phyloP scores from a whole-genome alignment of 192 early-diverging fungal genomes.

The Coemansia sp. region DNA sequence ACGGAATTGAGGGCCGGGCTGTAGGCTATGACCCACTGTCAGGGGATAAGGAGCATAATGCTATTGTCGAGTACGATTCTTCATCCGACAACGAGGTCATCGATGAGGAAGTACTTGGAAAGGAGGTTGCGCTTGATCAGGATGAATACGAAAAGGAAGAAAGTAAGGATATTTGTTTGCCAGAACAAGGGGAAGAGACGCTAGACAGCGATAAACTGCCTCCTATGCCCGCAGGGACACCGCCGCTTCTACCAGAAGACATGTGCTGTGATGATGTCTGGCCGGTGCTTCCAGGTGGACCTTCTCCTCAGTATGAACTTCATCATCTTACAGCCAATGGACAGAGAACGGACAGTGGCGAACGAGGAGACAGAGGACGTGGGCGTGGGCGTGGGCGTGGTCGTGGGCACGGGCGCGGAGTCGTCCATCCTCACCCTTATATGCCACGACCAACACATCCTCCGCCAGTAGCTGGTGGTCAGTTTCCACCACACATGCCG shows the following conservation, averaged over 20 bases:
- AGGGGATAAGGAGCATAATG: neutral
- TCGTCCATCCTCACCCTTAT: constrained; percentile 12
- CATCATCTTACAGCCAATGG: constrained; percentile 3
- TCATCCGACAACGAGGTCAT: constrained; percentile 16
- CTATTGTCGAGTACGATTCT: constrained; percentile 11
- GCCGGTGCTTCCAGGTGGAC: constrained; percentile 47
- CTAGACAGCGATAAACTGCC: constrained; percentile 14
- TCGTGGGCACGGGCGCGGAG: neutral
- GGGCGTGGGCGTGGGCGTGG: neutral
- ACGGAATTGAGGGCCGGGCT: neutral
- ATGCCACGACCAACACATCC: neutral
- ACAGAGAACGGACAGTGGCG: neutral
- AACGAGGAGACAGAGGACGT: constrained; percentile 5
- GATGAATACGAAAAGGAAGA: constrained; percentile 5
- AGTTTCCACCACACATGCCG: neutral
- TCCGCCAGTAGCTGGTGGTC: neutral
- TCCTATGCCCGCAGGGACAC: constrained; percentile 48
- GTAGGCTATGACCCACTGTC: constrained; percentile 47
- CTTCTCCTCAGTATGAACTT: constrained; percentile 38
- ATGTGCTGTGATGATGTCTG: constrained; percentile 22
- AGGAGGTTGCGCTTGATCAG: neutral
- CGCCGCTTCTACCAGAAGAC: constrained; percentile 32
- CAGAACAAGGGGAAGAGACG: neutral
- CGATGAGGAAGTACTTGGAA: constrained; percentile 2
- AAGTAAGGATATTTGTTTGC: neutral